Percentiles rank a stretch among this genome's conserved stretches.
Conservation (phyloP, 495 filamentous ascomycete genomes). For the Tuber aestivum region DNA sequence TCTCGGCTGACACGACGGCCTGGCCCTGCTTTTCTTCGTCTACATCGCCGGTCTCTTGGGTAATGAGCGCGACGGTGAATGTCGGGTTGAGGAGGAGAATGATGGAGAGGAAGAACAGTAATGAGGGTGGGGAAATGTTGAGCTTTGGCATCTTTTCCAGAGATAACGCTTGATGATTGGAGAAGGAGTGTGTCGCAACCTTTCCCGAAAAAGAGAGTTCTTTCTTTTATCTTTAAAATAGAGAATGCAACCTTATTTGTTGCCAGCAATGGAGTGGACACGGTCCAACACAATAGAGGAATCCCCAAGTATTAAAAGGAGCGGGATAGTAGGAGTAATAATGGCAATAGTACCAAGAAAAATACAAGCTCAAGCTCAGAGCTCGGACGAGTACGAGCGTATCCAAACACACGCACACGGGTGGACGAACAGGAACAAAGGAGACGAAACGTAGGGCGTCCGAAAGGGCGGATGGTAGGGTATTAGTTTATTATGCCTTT, state of each 20-base stretch:
- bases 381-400: neutral
- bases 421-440: neutral
- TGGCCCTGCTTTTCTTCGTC: neutral
- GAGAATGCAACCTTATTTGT: neutral
- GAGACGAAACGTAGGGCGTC: neutral
- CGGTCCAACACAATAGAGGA: neutral
- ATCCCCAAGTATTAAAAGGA: neutral
- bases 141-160: neutral
- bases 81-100: neutral
- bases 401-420: neutral
- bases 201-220: neutral
- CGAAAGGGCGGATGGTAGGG: neutral
- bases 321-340: neutral
- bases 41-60: neutral
- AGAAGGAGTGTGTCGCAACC: neutral
- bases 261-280: neutral
- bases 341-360: neutral
- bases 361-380: neutral
- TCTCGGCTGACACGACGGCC: neutral
- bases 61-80: neutral
- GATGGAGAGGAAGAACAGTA: neutral
- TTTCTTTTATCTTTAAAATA: neutral
- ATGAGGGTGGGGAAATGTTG: neutral
- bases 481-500: constrained; percentile 3
- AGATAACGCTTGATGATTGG: neutral